Evolutionary conservation across 345 rosid species (phyloP), one percentile per base, ranked within the genome.

Genomic region (Lumnitzera littorea): DNA sequence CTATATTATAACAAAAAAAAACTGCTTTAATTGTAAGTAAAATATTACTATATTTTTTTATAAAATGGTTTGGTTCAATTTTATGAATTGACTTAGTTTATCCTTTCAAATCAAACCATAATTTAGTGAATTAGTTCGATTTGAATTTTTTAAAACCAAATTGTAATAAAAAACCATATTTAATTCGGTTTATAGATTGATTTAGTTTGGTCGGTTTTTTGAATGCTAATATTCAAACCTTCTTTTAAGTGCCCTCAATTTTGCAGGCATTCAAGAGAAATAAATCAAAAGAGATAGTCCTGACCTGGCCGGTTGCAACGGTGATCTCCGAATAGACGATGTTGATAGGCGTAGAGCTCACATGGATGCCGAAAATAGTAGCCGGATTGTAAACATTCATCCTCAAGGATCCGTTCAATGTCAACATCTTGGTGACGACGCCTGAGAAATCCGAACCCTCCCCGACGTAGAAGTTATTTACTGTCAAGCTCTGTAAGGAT

Each of bases 371-470:
- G 67, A 90, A 90, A 61, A 76, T 52, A 12, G 84, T 56, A 15
- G 92, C 97, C 41, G 92, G 95, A 56, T 90, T 90, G 76, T 90
- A 80, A 14, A 90, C 71, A 24, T 62, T 67, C 55, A 87, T 57
- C 73, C 74, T 83, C 74, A 90, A 36, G 12, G 96, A 61, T 16
- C 75, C 87, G 73, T 87, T 90, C 61, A 84, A 31, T 15, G 91
- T 90, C 24, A 85, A 68, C 87, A 87, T 55, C 80, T 80, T 85
- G 10, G 95, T 90, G 17, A 74, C 81, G 14, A 85, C 84, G 23
- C 97, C 92, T 7, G 92, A 79, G 79, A 70, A 74, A 71, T 87
- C 97, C 20, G 86, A 65, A 46, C 92, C 95, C 72, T 85, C 83
- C 61, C 87, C 92, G 49, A 76, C 72, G 48, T 85, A 83, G 52